Evolutionary conservation across 176 grass and related monocot species (phyloP).

Genomic region (Aegilops umbellulata): DNA sequence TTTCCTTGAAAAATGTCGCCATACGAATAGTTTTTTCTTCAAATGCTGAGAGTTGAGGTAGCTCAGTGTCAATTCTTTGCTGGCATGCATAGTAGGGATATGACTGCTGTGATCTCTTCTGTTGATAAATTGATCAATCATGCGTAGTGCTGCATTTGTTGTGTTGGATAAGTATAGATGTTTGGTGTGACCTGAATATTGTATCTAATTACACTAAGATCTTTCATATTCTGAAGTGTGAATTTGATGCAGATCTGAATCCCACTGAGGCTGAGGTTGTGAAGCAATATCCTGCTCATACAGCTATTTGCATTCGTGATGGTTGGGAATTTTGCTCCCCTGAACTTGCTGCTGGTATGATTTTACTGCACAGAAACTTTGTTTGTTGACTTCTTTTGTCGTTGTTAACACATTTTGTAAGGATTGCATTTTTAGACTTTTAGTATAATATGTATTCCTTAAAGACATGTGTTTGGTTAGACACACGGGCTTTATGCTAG

Average conservation of each 20-base stretch:
- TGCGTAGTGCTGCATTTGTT: not conserved
- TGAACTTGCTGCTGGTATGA: constrained; percentile 76
- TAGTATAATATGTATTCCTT: constrained; percentile 10
- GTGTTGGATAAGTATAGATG: not conserved
- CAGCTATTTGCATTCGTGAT: constrained; percentile 87
- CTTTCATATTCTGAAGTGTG: constrained; percentile 10
- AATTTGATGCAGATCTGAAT: constrained; percentile 64
- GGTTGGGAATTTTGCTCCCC: constrained; percentile 81
- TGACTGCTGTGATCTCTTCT: not conserved
- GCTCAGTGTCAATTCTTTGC: not conserved
- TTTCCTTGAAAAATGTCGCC: constrained; percentile 4
- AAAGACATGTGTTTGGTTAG: constrained; percentile 15
- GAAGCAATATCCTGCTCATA: constrained; percentile 86
- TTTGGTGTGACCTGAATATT: constrained; percentile 9
- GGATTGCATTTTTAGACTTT: not conserved
- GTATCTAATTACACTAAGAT: not conserved
- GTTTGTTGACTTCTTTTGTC: constrained; percentile 3
- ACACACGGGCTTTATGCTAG: not conserved
- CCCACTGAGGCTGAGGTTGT: constrained; percentile 62
- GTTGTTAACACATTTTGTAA: constrained; percentile 4
- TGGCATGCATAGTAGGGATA: constrained; percentile 18
- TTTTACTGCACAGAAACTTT: constrained; percentile 28
- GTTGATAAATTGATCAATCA: constrained; percentile 9
- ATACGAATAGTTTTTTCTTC: not conserved
- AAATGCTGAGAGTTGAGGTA: not conserved